Evolutionary conservation across 352 stramenopile genomes (phyloP).

Genomic region (Phytophthora agathidicida): DNA sequence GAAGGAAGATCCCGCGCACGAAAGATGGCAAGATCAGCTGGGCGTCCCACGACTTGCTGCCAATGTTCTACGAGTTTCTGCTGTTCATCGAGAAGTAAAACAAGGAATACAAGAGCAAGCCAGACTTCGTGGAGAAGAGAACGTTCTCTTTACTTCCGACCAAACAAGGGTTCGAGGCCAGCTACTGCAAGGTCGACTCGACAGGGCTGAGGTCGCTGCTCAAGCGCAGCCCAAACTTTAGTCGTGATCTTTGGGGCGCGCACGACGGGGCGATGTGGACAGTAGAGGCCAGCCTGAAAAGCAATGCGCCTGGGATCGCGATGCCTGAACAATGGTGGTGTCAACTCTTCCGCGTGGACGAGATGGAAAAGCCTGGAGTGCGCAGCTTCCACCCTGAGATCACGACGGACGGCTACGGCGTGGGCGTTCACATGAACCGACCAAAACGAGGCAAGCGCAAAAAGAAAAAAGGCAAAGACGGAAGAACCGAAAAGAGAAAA

Average conservation of each 20-base stretch:
- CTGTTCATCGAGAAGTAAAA: constrained; percentile 7
- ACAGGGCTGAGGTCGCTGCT: neutral
- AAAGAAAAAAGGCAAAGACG: neutral
- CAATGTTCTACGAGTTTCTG: constrained; percentile 12
- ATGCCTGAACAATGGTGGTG: constrained; percentile 3
- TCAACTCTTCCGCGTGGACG: constrained; percentile 5
- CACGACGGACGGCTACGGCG: constrained; percentile 10
- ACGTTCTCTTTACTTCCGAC: constrained; percentile 9
- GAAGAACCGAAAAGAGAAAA: neutral
- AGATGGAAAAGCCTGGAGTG: neutral
- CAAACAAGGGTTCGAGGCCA: constrained; percentile 1
- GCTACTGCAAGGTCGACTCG: constrained; percentile 7
- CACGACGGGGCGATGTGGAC: neutral
- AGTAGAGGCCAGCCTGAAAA: neutral
- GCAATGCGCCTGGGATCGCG: neutral
- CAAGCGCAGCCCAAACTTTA: neutral
- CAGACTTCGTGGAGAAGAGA: neutral
- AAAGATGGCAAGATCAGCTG: constrained; percentile 12
- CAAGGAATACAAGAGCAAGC: neutral
- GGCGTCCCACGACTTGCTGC: constrained; percentile 3
- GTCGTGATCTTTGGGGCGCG: neutral
- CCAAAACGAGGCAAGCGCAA: neutral
- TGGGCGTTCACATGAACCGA: constrained; percentile 7
- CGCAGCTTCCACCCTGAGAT: constrained; percentile 7
- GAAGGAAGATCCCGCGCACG: neutral